These are phyloP conservation scores for Thalassiosira exigua DNA, from an alignment of 352 stramenopile genomes.

Conservation along the genomic window DNA sequence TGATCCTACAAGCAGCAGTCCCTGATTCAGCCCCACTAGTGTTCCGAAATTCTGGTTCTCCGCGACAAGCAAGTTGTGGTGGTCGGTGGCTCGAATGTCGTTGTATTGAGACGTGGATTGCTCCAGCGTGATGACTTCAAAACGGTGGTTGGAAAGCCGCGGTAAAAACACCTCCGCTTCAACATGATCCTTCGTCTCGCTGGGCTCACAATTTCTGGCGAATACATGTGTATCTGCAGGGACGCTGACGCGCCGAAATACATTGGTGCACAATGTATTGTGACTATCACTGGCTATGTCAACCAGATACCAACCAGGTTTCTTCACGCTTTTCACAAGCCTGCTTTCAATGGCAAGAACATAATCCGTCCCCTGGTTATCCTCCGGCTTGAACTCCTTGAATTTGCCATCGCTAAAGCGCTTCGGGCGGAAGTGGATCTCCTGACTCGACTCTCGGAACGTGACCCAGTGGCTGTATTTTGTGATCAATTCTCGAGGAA, in stretches of 20 bases:
- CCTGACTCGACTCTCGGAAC: neutral
- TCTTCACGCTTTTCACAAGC: neutral
- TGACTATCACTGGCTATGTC: constrained; percentile 20
- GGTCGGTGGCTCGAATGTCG: constrained; percentile 11
- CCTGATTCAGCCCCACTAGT: constrained; percentile 10
- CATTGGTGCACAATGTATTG: constrained; percentile 10
- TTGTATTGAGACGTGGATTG: neutral
- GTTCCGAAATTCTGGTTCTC: constrained; percentile 23
- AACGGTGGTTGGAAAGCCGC: constrained; percentile 11
- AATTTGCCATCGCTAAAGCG: constrained; percentile 4
- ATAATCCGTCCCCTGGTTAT: neutral
- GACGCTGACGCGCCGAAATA: constrained; percentile 9
- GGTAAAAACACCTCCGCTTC: constrained; percentile 11
- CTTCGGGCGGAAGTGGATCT: constrained; percentile 14
- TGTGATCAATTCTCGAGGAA: constrained; percentile 17
- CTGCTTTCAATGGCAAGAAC: constrained; percentile 14
- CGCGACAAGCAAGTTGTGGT: constrained; percentile 3
- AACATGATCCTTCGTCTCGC: no score
- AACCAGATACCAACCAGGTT: constrained; percentile 4
- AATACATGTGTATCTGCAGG: constrained; percentile 23
- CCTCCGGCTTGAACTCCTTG: constrained; percentile 5
- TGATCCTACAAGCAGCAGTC: constrained; percentile 1
- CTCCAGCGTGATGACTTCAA: neutral
- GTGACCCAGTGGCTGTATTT: constrained; percentile 24
- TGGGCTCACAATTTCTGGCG: no score